phyloP scores from a whole-genome alignment of 768 basidiomycete species.

The Mycena sanguinolenta region DNA sequence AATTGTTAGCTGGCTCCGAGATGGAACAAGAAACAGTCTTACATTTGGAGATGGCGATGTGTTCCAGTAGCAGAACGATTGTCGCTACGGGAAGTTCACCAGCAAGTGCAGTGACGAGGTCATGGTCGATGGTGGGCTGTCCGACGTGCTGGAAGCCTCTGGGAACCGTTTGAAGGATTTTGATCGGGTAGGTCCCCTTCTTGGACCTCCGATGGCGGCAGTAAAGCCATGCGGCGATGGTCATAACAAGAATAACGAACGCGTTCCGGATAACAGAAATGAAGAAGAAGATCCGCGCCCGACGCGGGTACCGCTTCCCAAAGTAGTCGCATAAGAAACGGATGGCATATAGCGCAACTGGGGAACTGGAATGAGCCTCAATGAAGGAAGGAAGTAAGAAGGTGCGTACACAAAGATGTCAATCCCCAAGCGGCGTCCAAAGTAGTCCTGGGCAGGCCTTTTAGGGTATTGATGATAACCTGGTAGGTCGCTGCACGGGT shows the following conservation, averaged over 20 bases:
- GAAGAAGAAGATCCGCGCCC: conserved; percentile 83
- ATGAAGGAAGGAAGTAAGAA: not conserved
- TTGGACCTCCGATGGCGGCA: conserved; percentile 70
- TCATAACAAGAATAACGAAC: conserved; percentile 90
- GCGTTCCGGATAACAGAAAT: conserved; percentile 82
- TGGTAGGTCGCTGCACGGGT: conserved; percentile 87
- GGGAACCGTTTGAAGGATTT: conserved; percentile 86
- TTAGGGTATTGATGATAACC: conserved; percentile 95
- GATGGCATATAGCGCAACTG: conserved; percentile 74
- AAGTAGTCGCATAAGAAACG: conserved; percentile 67
- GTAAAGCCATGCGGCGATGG: conserved; percentile 90
- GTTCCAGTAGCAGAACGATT: conserved; percentile 92
- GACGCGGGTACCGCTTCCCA: conserved; percentile 70
- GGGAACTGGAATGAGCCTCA: not conserved
- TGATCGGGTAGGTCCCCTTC: conserved; percentile 84
- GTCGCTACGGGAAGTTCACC: conserved; percentile 86
- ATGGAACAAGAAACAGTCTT: conserved; percentile 39
- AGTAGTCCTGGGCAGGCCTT: conserved; percentile 76
- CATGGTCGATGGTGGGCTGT: conserved; percentile 52
- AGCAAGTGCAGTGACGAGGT: conserved; percentile 76
- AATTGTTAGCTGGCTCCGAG: not conserved
- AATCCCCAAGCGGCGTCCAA: conserved; percentile 95
- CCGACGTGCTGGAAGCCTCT: conserved; percentile 80
- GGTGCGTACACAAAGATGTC: conserved; percentile 63
- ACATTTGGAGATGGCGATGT: conserved; percentile 98